Percentiles rank a stretch among this genome's conserved stretches.
These are phyloP conservation scores for Verticillium dahliae DNA, from an alignment of 2,329 filamentous ascomycete genomes.

Conservation along the genomic window DNA sequence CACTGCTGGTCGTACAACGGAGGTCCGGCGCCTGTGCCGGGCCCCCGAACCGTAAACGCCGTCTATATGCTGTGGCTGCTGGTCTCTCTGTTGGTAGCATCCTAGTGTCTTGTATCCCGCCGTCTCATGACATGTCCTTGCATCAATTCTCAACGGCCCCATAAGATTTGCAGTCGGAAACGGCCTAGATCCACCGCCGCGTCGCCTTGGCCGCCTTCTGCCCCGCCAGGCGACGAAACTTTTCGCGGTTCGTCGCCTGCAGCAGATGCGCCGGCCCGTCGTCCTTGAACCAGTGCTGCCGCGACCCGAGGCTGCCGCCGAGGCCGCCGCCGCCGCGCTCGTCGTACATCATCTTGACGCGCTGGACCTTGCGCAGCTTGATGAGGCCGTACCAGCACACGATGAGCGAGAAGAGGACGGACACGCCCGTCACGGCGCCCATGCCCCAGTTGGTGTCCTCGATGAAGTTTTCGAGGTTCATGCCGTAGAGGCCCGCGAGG, in stretches of 20 bases:
- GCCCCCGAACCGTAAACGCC: background rate
- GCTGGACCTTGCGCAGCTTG: slow-evolving; percentile 79
- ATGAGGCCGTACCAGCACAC: slow-evolving; percentile 79
- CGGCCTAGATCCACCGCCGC: slow-evolving; percentile 20
- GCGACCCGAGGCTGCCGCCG: slow-evolving; percentile 3
- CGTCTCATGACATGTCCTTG: too few species aligned
- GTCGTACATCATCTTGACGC: slow-evolving; percentile 70
- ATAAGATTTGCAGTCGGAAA: background rate
- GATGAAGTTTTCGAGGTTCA: slow-evolving; percentile 98
- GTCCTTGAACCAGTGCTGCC: slow-evolving; percentile 36
- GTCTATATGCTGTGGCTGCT: background rate
- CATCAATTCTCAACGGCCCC: too few species aligned
- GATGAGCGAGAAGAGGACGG: slow-evolving; percentile 64
- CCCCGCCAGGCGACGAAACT: slow-evolving; percentile 44
- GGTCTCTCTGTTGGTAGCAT: too few species aligned
- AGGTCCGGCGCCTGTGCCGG: too few species aligned
- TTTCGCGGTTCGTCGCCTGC: slow-evolving; percentile 48
- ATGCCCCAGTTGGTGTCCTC: slow-evolving; percentile 91
- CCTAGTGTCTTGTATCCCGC: too few species aligned
- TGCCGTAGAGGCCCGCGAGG: slow-evolving; percentile 96
- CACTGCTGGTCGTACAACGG: background rate
- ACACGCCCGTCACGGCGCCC: slow-evolving; percentile 63
- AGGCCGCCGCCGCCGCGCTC: slow-evolving; percentile 22
- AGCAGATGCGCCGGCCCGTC: slow-evolving; percentile 44
- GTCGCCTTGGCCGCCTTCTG: slow-evolving; percentile 31